A percentile compares a stretch with the other conserved stretches of the same genome.
phyloP scores from a whole-genome alignment of 345 rosid genomes.

The Cardiospermum halicacabum region DNA sequence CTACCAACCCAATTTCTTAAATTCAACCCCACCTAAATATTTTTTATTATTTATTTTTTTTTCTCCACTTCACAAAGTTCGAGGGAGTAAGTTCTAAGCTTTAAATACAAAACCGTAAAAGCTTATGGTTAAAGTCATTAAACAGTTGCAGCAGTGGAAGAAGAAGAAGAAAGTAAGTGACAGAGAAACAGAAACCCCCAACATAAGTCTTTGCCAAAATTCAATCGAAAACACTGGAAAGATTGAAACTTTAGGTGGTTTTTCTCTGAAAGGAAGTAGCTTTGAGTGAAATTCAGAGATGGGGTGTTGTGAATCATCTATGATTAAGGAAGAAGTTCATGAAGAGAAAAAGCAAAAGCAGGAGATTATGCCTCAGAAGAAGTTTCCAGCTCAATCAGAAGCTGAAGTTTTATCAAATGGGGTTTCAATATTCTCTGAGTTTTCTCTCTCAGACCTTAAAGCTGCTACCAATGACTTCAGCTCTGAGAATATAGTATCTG shows the following conservation, averaged over 20 bases:
- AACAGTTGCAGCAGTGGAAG: not conserved
- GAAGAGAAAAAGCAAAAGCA: slow-evolving; percentile 31
- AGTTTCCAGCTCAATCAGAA: slow-evolving; percentile 27
- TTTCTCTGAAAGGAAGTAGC: slow-evolving; percentile 5
- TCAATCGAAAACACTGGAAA: not conserved
- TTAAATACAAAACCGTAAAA: not conserved
- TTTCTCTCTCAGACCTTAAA: slow-evolving; percentile 59
- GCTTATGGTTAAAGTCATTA: not conserved
- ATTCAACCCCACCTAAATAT: too few relatives aligned
- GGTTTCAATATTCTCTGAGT: slow-evolving; percentile 55
- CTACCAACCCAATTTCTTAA: too few relatives aligned
- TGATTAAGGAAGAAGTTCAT: slow-evolving; percentile 35
- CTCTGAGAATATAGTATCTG: slow-evolving; percentile 64
- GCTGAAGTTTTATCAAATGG: slow-evolving; percentile 31
- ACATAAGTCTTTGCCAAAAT: not conserved
- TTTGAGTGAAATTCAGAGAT: slow-evolving; percentile 22
- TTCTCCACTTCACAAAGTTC: too few relatives aligned
- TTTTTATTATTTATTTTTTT: too few relatives aligned
- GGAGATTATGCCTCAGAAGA: slow-evolving; percentile 7
- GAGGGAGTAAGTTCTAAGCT: too few relatives aligned
- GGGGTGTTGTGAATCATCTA: slow-evolving; percentile 81
- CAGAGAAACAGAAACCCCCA: not conserved
- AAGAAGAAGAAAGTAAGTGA: not conserved
- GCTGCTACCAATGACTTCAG: slow-evolving; percentile 71
- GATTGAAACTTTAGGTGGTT: slow-evolving; percentile 4